Conservation (phyloP, 78 protist genomes). For the Planoprotostelium fungivorum region DNA sequence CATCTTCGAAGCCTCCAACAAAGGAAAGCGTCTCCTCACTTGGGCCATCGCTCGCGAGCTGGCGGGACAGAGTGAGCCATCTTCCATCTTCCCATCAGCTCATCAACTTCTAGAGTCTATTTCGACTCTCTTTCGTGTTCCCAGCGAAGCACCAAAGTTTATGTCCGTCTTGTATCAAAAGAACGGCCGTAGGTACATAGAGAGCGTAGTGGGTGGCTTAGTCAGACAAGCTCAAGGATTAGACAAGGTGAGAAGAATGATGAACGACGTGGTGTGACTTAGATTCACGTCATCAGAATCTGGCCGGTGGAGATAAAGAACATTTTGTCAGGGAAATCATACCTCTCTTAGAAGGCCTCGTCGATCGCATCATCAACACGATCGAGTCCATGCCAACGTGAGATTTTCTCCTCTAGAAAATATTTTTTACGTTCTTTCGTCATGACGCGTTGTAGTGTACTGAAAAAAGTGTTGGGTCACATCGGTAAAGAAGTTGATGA, state of each 20-base stretch:
- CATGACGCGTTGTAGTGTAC: no score
- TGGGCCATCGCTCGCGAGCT: neutral
- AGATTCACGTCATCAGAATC: neutral
- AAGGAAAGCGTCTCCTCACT: neutral
- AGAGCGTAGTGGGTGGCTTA: neutral
- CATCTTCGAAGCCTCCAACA: neutral
- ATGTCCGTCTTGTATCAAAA: neutral
- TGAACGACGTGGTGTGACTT: neutral
- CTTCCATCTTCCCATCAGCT: neutral
- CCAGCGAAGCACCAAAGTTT: neutral
- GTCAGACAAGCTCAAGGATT: neutral
- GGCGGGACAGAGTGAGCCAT: neutral
- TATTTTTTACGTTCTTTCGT: neutral
- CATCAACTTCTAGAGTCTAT: neutral
- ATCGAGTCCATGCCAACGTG: neutral
- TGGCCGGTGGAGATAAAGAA: neutral
- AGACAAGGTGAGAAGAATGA: neutral
- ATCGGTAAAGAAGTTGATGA: neutral
- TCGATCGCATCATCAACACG: neutral
- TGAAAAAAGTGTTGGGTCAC: neutral
- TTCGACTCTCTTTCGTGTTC: neutral
- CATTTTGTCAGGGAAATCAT: neutral
- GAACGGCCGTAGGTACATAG: neutral
- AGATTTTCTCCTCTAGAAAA: neutral
- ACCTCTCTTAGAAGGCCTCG: neutral